phyloP scores from a whole-genome alignment of 2,329 filamentous ascomycete genomes.

The Calonectria ilicicola region DNA sequence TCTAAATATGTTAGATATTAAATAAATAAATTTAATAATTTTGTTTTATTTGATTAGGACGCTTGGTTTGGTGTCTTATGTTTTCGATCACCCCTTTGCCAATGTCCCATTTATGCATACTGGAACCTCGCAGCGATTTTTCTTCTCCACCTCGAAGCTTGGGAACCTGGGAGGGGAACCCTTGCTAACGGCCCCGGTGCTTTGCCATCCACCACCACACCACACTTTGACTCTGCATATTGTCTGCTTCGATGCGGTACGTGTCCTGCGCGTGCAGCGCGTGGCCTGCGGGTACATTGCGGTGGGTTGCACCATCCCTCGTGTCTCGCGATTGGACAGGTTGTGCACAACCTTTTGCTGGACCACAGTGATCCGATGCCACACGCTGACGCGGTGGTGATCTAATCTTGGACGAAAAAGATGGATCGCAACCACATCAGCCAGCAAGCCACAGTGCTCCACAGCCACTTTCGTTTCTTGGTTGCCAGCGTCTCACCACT shows the following conservation, averaged over 20 bases:
- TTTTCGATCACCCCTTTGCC: too few relatives aligned
- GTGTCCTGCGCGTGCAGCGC: not conserved
- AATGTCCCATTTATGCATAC: not conserved
- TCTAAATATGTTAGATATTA: too few relatives aligned
- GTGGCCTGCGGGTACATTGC: constrained; percentile 4
- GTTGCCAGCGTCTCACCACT: constrained; percentile 6
- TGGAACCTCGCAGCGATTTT: not conserved
- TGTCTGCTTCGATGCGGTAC: not conserved
- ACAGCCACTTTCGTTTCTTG: constrained; percentile 12
- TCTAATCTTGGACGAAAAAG: constrained; percentile 19
- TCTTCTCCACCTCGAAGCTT: not conserved
- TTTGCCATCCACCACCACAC: constrained; percentile 5
- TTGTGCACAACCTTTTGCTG: not conserved
- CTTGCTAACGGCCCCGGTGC: not conserved
- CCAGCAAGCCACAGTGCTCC: constrained; percentile 15
- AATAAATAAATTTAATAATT: too few relatives aligned
- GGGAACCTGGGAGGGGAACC: not conserved
- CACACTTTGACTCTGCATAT: not conserved
- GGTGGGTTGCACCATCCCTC: not conserved
- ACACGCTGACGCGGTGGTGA: constrained; percentile 14
- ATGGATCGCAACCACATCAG: constrained; percentile 8
- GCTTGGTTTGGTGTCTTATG: too few relatives aligned
- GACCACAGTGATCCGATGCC: not conserved
- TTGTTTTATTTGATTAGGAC: too few relatives aligned
- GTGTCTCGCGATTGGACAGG: not conserved